phyloP scores from a whole-genome alignment of 1,284 basidiomycete species.

The Termitomyces sp. region DNA sequence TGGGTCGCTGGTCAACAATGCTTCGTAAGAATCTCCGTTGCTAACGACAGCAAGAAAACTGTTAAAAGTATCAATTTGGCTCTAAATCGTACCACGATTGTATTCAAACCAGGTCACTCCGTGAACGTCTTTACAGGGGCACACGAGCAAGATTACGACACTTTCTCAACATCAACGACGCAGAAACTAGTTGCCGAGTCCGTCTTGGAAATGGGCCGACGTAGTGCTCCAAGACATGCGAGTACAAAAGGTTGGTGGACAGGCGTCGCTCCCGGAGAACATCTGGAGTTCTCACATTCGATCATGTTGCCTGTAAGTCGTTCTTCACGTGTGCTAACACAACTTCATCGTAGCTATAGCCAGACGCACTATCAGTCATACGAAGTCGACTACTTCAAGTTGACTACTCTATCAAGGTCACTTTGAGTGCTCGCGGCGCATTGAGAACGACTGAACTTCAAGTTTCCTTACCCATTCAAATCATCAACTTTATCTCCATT shows the following conservation, averaged over 20 bases:
- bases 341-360: slow-evolving; percentile 32
- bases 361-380: slow-evolving; percentile 71
- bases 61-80: slow-evolving; percentile 56
- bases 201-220: slow-evolving; percentile 62
- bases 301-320: slow-evolving; percentile 70
- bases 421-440: slow-evolving; percentile 54
- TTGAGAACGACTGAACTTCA: slow-evolving; percentile 27
- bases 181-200: slow-evolving; percentile 65
- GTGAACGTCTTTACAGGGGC: not conserved
- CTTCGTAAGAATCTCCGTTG: slow-evolving; percentile 65
- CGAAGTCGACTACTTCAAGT: slow-evolving; percentile 79
- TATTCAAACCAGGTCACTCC: not conserved
- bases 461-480: not conserved
- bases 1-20: slow-evolving; percentile 89
- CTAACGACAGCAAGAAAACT: slow-evolving; percentile 71
- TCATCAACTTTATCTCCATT: slow-evolving; percentile 1
- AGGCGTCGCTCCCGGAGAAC: slow-evolving; percentile 65
- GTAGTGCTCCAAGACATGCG: slow-evolving; percentile 60
- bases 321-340: not conserved
- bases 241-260: slow-evolving; percentile 88
- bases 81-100: not conserved
- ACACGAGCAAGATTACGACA: not conserved
- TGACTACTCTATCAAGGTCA: slow-evolving; percentile 71
- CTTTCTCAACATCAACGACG: slow-evolving; percentile 35
- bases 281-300: slow-evolving; percentile 56